Conservation (phyloP, 2,329 filamentous ascomycete genomes). For the Cladophialophora chaetospira region DNA sequence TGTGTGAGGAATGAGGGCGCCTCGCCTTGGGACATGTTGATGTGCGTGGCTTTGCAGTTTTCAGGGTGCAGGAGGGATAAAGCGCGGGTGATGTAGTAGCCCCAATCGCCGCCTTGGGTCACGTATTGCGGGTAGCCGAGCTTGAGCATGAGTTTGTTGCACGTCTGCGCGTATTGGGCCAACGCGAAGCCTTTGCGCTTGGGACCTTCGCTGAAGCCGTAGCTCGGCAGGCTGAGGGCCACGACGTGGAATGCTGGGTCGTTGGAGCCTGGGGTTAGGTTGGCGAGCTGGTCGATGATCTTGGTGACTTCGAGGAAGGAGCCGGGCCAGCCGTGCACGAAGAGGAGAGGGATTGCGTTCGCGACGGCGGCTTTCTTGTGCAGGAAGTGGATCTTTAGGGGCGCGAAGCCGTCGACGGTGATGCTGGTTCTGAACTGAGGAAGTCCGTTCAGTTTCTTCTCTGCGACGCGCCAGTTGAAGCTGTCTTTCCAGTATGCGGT, state of each 20-base stretch:
- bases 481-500: constrained; percentile 57
- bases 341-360: constrained; percentile 32
- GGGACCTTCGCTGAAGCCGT: constrained; percentile 55
- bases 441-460: constrained; percentile 60
- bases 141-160: constrained; percentile 68
- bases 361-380: constrained; percentile 35
- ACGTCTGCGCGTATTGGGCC: constrained; percentile 64
- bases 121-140: constrained; percentile 66
- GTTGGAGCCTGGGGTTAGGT: constrained; percentile 33
- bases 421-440: constrained; percentile 58
- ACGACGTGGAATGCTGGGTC: constrained; percentile 56
- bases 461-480: constrained; percentile 64
- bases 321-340: constrained; percentile 34
- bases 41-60: constrained; percentile 61
- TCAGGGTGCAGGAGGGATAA: constrained; percentile 63
- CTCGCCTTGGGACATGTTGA: constrained; percentile 58
- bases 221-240: constrained; percentile 58
- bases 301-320: constrained; percentile 33
- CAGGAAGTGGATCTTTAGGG: constrained; percentile 41
- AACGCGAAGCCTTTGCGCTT: constrained; percentile 59
- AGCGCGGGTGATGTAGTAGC: constrained; percentile 62
- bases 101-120: constrained; percentile 71
- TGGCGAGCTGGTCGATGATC: constrained; percentile 37
- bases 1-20: constrained; percentile 55
- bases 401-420: constrained; percentile 21